These are phyloP conservation scores for Cydonia oblonga DNA, from an alignment of 331 rosid species.

Conservation along the genomic window DNA sequence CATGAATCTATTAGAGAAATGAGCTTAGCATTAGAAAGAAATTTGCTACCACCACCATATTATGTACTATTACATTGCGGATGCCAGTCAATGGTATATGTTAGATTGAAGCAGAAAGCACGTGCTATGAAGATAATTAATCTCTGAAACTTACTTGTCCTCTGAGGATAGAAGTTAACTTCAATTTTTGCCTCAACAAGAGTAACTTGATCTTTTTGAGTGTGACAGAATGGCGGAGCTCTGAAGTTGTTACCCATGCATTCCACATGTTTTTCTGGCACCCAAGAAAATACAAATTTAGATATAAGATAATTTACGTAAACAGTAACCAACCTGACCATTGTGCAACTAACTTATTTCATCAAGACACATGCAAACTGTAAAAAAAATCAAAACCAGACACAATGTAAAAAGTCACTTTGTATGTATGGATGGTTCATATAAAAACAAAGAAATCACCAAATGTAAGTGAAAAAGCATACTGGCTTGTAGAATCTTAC, in stretches of 20 bases:
- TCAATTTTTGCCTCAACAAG: conserved; percentile 81
- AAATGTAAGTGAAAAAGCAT: background rate
- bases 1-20: background rate
- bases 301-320: conserved; percentile 4
- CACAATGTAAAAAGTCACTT: background rate
- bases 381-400: background rate
- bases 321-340: conserved; percentile 15
- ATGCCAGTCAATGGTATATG: background rate
- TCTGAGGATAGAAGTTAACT: conserved; percentile 78
- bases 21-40: background rate
- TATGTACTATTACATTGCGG: background rate
- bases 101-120: background rate
- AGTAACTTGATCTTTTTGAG: conserved; percentile 91
- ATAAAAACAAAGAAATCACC: background rate
- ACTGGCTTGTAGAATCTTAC: background rate
- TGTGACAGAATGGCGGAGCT: conserved; percentile 90
- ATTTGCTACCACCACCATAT: background rate
- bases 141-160: conserved; percentile 72
- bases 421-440: background rate
- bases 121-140: background rate
- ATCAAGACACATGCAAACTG: background rate
- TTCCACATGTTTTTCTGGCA: conserved; percentile 87
- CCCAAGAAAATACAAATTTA: conserved; percentile 18
- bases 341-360: conserved; percentile 6
- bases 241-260: conserved; percentile 96